phyloP scores from a whole-genome alignment of 176 grass and related monocot genomes.

The Cocos nucifera region DNA sequence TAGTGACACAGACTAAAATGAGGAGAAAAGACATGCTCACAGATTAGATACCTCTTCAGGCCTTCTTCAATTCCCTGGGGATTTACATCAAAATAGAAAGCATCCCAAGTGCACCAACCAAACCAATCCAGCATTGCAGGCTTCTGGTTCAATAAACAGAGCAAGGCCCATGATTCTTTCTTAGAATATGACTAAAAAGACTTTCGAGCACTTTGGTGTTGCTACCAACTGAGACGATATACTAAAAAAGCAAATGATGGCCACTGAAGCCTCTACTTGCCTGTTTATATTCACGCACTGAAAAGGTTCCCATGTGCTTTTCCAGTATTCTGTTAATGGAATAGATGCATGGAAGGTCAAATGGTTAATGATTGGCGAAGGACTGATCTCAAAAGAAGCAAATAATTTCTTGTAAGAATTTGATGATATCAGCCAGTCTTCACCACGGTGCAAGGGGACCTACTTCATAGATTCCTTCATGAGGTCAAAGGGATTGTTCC shows the following conservation, averaged over 20 bases:
- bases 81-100: constrained; percentile 27
- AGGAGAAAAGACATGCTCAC: background rate
- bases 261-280: constrained; percentile 8
- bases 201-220: no score
- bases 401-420: background rate
- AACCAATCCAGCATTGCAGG: constrained; percentile 20
- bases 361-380: background rate
- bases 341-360: background rate
- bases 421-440: background rate
- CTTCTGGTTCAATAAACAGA: constrained; percentile 15
- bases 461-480: constrained; percentile 27
- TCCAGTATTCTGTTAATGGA: constrained; percentile 12
- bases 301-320: constrained; percentile 20
- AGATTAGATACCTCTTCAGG: constrained; percentile 8
- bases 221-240: no score
- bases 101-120: constrained; percentile 31
- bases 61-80: constrained; percentile 22
- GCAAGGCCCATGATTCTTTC: no score
- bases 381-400: background rate
- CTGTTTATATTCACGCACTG: constrained; percentile 18
- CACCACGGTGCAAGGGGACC: background rate
- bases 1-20: no score
- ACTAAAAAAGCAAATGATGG: background rate
- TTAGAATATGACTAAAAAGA: no score
- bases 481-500: constrained; percentile 22